Percentiles rank a stretch among this genome's conserved stretches.
Conservation (phyloP, 768 basidiomycete species). For the Serendipita sp. region DNA sequence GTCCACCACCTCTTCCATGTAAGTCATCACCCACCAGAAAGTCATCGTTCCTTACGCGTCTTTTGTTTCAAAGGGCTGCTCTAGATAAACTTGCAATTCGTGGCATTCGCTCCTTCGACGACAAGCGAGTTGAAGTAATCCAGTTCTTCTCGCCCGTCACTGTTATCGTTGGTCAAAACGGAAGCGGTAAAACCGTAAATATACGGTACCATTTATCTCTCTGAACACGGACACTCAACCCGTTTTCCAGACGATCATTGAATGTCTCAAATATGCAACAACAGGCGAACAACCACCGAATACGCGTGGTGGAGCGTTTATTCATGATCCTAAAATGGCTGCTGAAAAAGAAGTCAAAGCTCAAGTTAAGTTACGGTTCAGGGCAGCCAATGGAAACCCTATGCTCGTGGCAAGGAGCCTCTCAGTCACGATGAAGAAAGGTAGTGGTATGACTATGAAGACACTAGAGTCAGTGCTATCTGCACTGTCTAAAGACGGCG, state of each 20-base stretch:
- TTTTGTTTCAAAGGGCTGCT: constrained; percentile 32
- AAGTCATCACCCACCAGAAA: not conserved
- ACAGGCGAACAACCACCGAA: constrained; percentile 97
- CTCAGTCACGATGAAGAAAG: constrained; percentile 89
- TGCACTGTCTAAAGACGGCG: constrained; percentile 45
- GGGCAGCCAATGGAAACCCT: constrained; percentile 70
- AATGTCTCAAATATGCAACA: constrained; percentile 97
- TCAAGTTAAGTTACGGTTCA: constrained; percentile 88
- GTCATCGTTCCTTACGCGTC: not conserved
- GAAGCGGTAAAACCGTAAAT: constrained; percentile 79
- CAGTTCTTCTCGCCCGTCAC: constrained; percentile 97
- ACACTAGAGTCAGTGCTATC: constrained; percentile 85
- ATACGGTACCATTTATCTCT: not conserved
- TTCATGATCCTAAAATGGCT: constrained; percentile 99
- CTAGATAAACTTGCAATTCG: constrained; percentile 89
- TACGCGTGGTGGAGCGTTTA: constrained; percentile 93
- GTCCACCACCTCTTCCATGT: not conserved
- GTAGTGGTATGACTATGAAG: constrained; percentile 79
- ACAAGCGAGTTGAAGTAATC: constrained; percentile 83
- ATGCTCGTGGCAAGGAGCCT: constrained; percentile 87
- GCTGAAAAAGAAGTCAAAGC: constrained; percentile 99
- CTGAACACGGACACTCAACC: not conserved
- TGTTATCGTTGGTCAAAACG: constrained; percentile 97
- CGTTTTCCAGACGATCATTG: constrained; percentile 62
- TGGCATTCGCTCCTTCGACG: constrained; percentile 90